A percentile compares a stretch with the other conserved stretches of the same genome.
phyloP scores from a whole-genome alignment of 192 early-diverging fungal genomes.

The Dimargaris verticillata region DNA sequence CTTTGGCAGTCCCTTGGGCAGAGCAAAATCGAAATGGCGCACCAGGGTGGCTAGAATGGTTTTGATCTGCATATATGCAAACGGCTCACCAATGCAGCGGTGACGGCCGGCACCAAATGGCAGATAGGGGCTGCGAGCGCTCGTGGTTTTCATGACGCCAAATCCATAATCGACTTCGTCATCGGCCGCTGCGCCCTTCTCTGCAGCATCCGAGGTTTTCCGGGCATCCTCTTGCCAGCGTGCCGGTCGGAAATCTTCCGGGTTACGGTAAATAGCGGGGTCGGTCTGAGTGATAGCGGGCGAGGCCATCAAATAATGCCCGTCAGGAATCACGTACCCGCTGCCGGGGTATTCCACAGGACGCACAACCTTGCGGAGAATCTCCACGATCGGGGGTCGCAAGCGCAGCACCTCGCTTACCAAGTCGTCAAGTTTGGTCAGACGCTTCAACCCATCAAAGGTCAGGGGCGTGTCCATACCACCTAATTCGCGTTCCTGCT shows the following conservation, averaged over 20 bases:
- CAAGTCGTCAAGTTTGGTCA: constrained; percentile 58
- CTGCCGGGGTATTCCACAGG: constrained; percentile 53
- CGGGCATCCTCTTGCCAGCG: constrained; percentile 43
- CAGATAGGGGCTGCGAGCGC: constrained; percentile 67
- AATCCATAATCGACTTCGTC: constrained; percentile 60
- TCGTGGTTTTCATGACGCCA: constrained; percentile 35
- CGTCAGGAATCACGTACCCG: constrained; percentile 73
- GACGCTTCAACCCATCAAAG: constrained; percentile 60
- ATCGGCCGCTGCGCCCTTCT: constrained; percentile 28
- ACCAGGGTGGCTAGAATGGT: constrained; percentile 72
- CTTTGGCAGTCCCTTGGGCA: constrained; percentile 58
- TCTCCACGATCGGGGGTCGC: constrained; percentile 79
- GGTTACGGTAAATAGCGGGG: constrained; percentile 59
- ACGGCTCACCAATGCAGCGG: constrained; percentile 95
- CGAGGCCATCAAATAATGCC: constrained; percentile 72
- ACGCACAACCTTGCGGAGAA: constrained; percentile 82
- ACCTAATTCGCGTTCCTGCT: constrained; percentile 48
- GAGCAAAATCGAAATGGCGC: constrained; percentile 53
- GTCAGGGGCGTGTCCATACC: constrained; percentile 33
- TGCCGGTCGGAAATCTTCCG: constrained; percentile 60
- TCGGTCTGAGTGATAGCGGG: constrained; percentile 71
- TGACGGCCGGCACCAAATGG: constrained; percentile 98
- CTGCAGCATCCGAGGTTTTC: constrained; percentile 40
- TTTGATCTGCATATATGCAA: constrained; percentile 93
- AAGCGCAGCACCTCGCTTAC: constrained; percentile 88